Evolutionary conservation across 2,329 filamentous ascomycete genomes (phyloP).

Genomic region (Trichothecium roseum): DNA sequence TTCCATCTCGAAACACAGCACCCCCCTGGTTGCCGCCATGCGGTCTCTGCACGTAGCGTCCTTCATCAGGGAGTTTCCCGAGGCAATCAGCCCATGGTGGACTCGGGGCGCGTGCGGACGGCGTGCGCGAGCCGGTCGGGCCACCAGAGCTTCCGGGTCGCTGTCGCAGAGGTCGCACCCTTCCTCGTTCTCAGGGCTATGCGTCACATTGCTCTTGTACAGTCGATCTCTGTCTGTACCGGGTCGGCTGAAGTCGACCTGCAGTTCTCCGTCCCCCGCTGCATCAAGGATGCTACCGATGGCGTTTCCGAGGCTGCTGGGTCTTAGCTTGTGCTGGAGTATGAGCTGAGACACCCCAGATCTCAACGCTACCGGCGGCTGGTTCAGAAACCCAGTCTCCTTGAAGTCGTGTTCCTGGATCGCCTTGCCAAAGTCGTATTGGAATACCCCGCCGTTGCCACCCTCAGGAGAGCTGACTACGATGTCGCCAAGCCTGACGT

Average conservation of each 20-base stretch:
- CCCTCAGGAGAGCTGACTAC: conserved; percentile 6
- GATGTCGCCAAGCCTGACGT: conserved; percentile 16
- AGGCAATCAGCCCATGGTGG: conserved; percentile 9
- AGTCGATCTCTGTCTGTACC: background rate
- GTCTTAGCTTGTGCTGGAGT: background rate
- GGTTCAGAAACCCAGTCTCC: conserved; percentile 1
- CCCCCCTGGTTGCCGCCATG: conserved; percentile 8
- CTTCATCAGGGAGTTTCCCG: conserved; percentile 9
- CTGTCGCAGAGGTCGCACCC: background rate
- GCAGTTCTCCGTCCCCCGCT: background rate
- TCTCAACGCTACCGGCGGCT: conserved; percentile 2
- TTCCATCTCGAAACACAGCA: conserved; percentile 10
- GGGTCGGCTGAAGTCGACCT: background rate
- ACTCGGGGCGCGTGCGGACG: conserved; percentile 5
- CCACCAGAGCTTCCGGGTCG: background rate
- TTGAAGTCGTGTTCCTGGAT: conserved; percentile 5
- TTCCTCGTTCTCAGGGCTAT: background rate
- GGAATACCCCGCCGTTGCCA: conserved; percentile 1
- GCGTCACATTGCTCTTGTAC: background rate
- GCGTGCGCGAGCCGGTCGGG: background rate
- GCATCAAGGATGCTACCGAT: background rate
- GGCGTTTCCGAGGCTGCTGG: background rate
- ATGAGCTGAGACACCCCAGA: background rate
- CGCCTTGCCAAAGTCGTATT: conserved; percentile 9
- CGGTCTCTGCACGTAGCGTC: conserved; percentile 12